Evolutionary conservation across 1,139 yeast species (phyloP), one percentile per base, ranked within the genome.

Genomic region (Saccharomyces hybrid): DNA sequence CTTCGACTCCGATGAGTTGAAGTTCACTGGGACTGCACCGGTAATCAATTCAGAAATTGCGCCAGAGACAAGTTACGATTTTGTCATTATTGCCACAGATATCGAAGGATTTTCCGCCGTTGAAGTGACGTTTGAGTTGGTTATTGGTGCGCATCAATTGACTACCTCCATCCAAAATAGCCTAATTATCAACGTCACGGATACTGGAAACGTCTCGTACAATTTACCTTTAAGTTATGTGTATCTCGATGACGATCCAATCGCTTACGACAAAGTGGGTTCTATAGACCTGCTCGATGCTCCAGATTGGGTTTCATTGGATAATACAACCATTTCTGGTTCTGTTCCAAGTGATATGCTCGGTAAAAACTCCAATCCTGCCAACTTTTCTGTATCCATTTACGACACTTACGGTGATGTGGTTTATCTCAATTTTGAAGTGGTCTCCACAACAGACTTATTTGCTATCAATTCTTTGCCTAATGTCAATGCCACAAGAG

Each of bases 11-110:
- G 73, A 75, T 46, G 75, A 74, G 53, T 72, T 88, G 58, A 78
- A 86, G n/a, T 91, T 90, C 68, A 76, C 82, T 46, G 99, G 99
- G 46, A 83, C 84, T 1, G 93, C 96, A 0, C 99, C 99, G 3
- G 75, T 86, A 7, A 88, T 88, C 31, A 85, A 87, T 61, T 87
- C 97, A 1, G 77, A 80, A 11, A 84, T 88, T 62, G 99, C 99
- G 1, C 97, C 98, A 11, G 88, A 96, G 32, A 77, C 82, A 62
- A 75, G 77, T 51, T 93, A 83, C 67, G 79, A 81, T n/a, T 82
- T 95, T 59, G 77, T 82, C 52, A 78, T 91, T 60, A 81, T 90
- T 55, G 97, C 91, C 2, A 75, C 96, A 2, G 97, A 91, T 64
- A 80, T 82, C 64, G 72, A 72, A 29, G 97, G 95, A 1, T 91